These are phyloP conservation scores for Globisporangium sylvaticum DNA, from an alignment of 352 stramenopile genomes.

Conservation along the genomic window DNA sequence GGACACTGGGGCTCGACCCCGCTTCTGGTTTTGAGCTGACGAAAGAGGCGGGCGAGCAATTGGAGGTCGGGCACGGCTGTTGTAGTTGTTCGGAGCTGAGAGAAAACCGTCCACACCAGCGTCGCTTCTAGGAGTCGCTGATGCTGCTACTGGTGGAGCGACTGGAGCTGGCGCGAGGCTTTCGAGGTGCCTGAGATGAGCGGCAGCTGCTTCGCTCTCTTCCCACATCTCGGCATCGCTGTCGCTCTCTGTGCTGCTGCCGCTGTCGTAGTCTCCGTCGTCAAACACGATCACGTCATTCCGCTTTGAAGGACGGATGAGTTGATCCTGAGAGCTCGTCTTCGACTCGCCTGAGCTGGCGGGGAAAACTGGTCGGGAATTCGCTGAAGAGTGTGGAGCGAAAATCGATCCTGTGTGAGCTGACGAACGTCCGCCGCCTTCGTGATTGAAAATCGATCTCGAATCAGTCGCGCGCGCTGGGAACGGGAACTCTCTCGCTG, in stretches of 20 bases:
- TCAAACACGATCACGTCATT: constrained; percentile 11
- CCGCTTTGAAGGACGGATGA: not conserved
- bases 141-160: not conserved
- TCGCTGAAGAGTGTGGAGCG: not conserved
- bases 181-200: constrained; percentile 7
- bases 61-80: not conserved
- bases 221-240: constrained; percentile 3
- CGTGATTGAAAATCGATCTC: constrained; percentile 5
- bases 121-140: not conserved
- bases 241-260: constrained; percentile 14
- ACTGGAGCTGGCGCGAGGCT: not conserved
- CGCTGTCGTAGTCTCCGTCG: constrained; percentile 1
- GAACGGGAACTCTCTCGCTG: constrained; percentile 6
- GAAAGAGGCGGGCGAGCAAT: not conserved
- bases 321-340: not conserved
- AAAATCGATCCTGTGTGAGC: no score
- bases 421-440: not conserved
- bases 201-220: not conserved
- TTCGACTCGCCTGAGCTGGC: not conserved
- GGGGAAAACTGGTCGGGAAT: not conserved
- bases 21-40: not conserved
- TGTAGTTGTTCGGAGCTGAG: not conserved
- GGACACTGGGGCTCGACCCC: not conserved
- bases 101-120: not conserved
- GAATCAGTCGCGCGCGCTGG: not conserved